Conservation (phyloP, 2,329 filamentous ascomycete species). For the Hymenoscyphus salicellus region DNA sequence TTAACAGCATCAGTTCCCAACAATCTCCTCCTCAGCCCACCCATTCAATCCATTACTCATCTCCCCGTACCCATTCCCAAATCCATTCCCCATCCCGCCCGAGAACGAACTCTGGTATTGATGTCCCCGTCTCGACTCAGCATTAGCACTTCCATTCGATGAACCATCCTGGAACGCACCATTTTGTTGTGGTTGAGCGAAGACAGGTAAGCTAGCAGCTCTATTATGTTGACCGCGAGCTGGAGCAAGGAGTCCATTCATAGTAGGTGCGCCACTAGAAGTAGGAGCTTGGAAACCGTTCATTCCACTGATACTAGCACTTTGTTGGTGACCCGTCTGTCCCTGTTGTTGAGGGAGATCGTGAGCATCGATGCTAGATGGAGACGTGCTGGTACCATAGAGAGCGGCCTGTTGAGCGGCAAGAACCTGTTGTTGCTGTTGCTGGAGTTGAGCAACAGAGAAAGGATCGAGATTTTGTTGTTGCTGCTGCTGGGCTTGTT, state of each 20-base stretch:
- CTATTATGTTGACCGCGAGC: conserved; percentile 61
- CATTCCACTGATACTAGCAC: conserved; percentile 60
- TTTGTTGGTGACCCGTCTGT: conserved; percentile 61
- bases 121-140: conserved; percentile 54
- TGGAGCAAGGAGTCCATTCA: conserved; percentile 74
- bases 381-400: conserved; percentile 69
- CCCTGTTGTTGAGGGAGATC: conserved; percentile 61
- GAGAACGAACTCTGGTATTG: conserved; percentile 62
- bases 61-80: conserved; percentile 47
- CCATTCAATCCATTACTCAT: conserved; percentile 61
- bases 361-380: conserved; percentile 54
- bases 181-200: conserved; percentile 55
- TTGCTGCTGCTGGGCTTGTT: conserved; percentile 70
- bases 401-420: conserved; percentile 75
- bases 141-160: conserved; percentile 40
- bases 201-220: conserved; percentile 80
- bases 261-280: conserved; percentile 60
- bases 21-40: conserved; percentile 58
- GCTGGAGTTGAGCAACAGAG: conserved; percentile 42
- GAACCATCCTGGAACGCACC: conserved; percentile 28
- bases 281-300: conserved; percentile 51
- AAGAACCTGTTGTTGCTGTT: conserved; percentile 69
- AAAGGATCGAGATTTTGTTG: conserved; percentile 44
- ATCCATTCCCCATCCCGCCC: conserved; percentile 31
- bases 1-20: conserved; percentile 25